A percentile compares a stretch with the other conserved stretches of the same genome.
These are phyloP conservation scores for Metschnikowia arizonensis DNA, from an alignment of 805 yeast genomes.

Conservation along the genomic window DNA sequence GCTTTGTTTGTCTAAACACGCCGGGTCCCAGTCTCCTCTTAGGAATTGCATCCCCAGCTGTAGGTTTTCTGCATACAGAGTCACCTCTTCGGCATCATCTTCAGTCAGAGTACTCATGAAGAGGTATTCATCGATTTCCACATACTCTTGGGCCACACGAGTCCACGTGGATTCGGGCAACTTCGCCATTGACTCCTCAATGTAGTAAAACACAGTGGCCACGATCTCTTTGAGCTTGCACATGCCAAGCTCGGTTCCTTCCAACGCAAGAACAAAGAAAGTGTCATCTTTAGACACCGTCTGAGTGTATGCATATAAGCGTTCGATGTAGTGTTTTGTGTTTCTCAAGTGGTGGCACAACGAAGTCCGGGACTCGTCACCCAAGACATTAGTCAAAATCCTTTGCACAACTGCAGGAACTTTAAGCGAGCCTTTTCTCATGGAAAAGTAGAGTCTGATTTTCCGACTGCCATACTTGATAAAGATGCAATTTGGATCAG, in stretches of 20 bases:
- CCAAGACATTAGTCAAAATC: slow-evolving; percentile 56
- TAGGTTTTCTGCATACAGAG: slow-evolving; percentile 11
- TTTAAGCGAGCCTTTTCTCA: slow-evolving; percentile 10
- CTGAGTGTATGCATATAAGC: slow-evolving; percentile 42
- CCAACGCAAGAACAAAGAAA: slow-evolving; percentile 47
- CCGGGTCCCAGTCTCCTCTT: slow-evolving; percentile 4
- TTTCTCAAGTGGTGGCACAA: slow-evolving; percentile 38
- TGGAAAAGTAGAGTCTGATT: slow-evolving; percentile 45
- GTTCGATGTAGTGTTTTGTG: slow-evolving; percentile 29
- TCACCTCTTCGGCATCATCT: slow-evolving; percentile 7
- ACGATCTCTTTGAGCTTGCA: slow-evolving; percentile 33
- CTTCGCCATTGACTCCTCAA: slow-evolving; percentile 11
- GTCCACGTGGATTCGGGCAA: slow-evolving; percentile 26
- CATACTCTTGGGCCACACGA: slow-evolving; percentile 43
- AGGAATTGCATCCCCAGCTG: background rate
- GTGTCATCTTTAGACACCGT: slow-evolving; percentile 31
- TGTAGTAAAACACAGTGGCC: slow-evolving; percentile 29
- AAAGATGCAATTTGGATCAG: slow-evolving; percentile 24
- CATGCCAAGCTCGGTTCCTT: slow-evolving; percentile 46
- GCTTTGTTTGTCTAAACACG: background rate
- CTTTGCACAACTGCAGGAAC: slow-evolving; percentile 25
- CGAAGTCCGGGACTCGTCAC: slow-evolving; percentile 57
- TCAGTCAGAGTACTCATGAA: slow-evolving; percentile 32
- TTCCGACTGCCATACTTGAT: slow-evolving; percentile 36
- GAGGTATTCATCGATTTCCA: slow-evolving; percentile 42